Evolutionary conservation across 805 yeast species (phyloP), one percentile per base, ranked within the genome.

Genomic region (Candida coquimbonensis): DNA sequence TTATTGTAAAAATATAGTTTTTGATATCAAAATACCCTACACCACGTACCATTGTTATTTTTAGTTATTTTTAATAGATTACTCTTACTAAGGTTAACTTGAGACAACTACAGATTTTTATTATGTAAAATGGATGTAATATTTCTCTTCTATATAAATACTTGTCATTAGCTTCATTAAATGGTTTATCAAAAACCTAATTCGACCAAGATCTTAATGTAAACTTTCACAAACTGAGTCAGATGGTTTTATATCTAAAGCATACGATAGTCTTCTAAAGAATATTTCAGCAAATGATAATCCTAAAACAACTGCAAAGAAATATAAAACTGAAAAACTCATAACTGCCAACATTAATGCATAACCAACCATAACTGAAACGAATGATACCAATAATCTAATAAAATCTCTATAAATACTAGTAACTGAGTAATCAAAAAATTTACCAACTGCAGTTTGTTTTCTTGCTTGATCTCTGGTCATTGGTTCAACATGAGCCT

Each of bases 321-420:
- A 81, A 53, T 85, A 85, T 0, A 78, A 64, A 39, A 83, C 53
- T 9, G 83, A 74, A 59, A 70, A 84, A 36, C 83, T 70, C 95
- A 85, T 85, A 7, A 84, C 83, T 14, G 80, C 89, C 66, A 85
- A 72, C 95, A 85, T 85, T 55, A 85, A 64, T 33, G 82, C 82
- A 58, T 80, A 85, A 12, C 84, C 81, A 41, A 85, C 59, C 72
- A 83, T 68, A 19, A 85, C 83, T 3, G 85, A 76, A 16, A 78
- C 59, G 50, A 85, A 80, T 11, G 80, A 73, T 24, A 85, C 52
- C 0, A 73, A 33, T 16, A 81, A 63, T 54, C 91, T 69, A 7
- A 82, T 68, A 4, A 73, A 39, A 63, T 85, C 88, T 59, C 81
- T 69, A 35, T 65, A 55, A 7, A 73, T 19, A 33, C 70, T 71